Conservation (phyloP, 768 basidiomycete genomes). For the Phylloporus sp. region DNA sequence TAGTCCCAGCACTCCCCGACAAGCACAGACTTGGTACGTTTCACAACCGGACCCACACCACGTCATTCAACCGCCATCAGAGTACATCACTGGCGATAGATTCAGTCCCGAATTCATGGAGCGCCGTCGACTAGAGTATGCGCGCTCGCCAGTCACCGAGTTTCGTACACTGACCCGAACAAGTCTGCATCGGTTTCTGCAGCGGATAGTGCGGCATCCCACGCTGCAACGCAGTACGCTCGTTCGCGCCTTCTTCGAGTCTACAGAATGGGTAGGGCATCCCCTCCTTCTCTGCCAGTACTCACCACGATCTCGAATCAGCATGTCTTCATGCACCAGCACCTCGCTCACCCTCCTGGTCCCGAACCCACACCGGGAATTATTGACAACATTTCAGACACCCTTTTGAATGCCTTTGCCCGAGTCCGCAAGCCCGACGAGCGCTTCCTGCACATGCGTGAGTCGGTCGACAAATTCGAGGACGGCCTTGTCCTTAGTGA, state of each 20-base stretch:
- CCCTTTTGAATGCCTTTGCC: conserved; percentile 92
- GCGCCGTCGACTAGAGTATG: conserved; percentile 81
- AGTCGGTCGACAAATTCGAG: conserved; percentile 92
- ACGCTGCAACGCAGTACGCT: conserved; percentile 88
- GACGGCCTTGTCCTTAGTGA: conserved; percentile 84
- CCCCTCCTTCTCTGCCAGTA: background rate
- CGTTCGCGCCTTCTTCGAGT: conserved; percentile 91
- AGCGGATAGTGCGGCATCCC: conserved; percentile 89
- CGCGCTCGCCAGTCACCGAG: conserved; percentile 2
- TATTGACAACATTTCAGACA: conserved; percentile 94
- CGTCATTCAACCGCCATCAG: conserved; percentile 37
- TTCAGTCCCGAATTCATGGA: conserved; percentile 99
- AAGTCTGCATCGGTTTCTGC: conserved; percentile 89
- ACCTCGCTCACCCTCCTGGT: conserved; percentile 85
- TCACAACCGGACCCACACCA: background rate
- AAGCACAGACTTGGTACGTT: conserved; percentile 90
- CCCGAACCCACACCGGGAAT: conserved; percentile 76
- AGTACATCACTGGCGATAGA: conserved; percentile 96
- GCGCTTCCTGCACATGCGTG: conserved; percentile 88
- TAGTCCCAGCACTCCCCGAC: conserved; percentile 94
- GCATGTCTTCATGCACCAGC: conserved; percentile 97
- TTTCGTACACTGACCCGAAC: conserved; percentile 2
- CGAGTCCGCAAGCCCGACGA: conserved; percentile 96
- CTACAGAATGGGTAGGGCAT: conserved; percentile 89
- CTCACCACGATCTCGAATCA: conserved; percentile 29